phyloP scores from a whole-genome alignment of 1,284 basidiomycete species.

The Cystobasidium sp. region DNA sequence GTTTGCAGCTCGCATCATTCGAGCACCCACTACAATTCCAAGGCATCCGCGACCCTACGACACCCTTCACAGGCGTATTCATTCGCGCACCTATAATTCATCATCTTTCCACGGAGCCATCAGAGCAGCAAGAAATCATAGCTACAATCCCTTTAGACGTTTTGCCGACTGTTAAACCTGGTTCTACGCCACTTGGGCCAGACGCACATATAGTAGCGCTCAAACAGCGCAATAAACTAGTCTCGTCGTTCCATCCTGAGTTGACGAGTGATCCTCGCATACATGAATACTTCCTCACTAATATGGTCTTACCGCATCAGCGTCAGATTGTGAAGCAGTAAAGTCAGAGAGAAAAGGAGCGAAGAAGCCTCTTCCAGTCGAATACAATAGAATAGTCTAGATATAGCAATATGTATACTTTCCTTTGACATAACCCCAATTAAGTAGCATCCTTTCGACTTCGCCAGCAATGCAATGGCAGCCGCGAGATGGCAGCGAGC shows the following conservation, averaged over 20 bases:
- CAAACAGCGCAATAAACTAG: slow-evolving; percentile 78
- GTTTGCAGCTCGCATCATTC: slow-evolving; percentile 78
- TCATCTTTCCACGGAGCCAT: slow-evolving; percentile 48
- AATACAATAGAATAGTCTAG: too few species aligned
- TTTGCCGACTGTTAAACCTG: slow-evolving; percentile 51
- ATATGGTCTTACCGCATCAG: slow-evolving; percentile 12
- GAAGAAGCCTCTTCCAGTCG: too few species aligned
- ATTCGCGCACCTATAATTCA: slow-evolving; percentile 83
- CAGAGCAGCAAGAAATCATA: slow-evolving; percentile 65
- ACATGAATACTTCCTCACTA: slow-evolving; percentile 38
- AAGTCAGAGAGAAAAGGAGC: too few species aligned
- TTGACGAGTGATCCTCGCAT: slow-evolving; percentile 77
- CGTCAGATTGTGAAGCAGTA: background rate
- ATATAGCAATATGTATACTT: too few species aligned
- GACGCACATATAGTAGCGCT: slow-evolving; percentile 77
- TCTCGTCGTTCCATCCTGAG: slow-evolving; percentile 95
- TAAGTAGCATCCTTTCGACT: too few species aligned
- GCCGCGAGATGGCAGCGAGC: too few species aligned
- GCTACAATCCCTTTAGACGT: slow-evolving; percentile 68
- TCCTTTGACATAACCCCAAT: too few species aligned
- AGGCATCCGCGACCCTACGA: slow-evolving; percentile 66
- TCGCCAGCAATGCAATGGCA: too few species aligned
- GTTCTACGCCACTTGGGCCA: slow-evolving; percentile 59
- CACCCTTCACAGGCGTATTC: slow-evolving; percentile 84
- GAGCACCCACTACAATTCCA: slow-evolving; percentile 74